These are phyloP conservation scores for Basidioascus undulatus DNA, from an alignment of 768 basidiomycete species.

Conservation along the genomic window DNA sequence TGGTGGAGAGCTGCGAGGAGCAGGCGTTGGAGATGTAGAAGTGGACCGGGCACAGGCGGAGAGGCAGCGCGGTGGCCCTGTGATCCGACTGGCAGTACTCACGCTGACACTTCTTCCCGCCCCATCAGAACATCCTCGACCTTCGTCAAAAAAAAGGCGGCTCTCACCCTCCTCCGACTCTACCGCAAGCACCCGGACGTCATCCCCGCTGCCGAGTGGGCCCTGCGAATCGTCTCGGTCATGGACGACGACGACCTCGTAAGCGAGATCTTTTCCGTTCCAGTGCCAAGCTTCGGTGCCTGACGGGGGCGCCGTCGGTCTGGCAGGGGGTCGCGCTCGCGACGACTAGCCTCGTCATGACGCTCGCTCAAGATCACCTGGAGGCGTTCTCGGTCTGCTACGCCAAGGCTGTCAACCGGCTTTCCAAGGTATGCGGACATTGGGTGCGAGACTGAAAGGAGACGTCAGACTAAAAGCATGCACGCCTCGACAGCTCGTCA, in stretches of 20 bases:
- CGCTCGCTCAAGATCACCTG: slow-evolving; percentile 77
- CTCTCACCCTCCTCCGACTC: slow-evolving; percentile 67
- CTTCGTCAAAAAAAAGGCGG: slow-evolving; percentile 97
- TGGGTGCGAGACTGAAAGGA: no score
- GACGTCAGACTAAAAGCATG: not conserved
- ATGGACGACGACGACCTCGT: slow-evolving; percentile 87
- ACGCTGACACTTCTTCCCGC: not conserved
- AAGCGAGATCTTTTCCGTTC: not conserved
- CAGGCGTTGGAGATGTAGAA: no score
- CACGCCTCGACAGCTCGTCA: slow-evolving; percentile 56
- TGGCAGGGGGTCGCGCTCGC: slow-evolving; percentile 90
- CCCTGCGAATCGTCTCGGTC: slow-evolving; percentile 71
- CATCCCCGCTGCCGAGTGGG: slow-evolving; percentile 86
- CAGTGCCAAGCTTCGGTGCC: no score
- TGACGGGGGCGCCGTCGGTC: no score
- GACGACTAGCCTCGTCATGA: slow-evolving; percentile 77
- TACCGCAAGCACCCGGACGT: slow-evolving; percentile 93
- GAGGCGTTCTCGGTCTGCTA: slow-evolving; percentile 81
- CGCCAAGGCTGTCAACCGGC: slow-evolving; percentile 74
- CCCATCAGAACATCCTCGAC: slow-evolving; percentile 59
- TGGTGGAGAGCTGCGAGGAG: no score
- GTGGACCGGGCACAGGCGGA: no score
- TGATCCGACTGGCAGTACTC: not conserved
- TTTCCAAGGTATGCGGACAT: slow-evolving; percentile 34
- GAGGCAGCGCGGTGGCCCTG: not conserved